Conservation (phyloP, 371 early-diverging fungal genomes). For the Circinella umbellata region DNA sequence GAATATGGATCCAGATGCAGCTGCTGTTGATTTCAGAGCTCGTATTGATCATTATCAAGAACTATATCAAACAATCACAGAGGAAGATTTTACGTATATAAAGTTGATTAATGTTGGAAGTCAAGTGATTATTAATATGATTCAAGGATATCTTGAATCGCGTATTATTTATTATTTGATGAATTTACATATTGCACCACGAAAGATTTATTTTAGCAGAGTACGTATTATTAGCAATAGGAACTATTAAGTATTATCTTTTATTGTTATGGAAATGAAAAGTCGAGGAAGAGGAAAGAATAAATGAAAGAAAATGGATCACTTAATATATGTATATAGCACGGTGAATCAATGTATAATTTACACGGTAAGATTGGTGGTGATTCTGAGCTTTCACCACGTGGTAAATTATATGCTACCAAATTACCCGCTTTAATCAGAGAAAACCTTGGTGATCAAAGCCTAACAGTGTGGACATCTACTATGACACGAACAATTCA, state of each 20-base stretch:
- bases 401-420: slow-evolving; percentile 84
- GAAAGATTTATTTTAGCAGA: slow-evolving; percentile 89
- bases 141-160: slow-evolving; percentile 93
- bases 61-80: slow-evolving; percentile 87
- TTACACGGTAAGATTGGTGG: slow-evolving; percentile 94
- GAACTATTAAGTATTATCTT: no score
- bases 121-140: slow-evolving; percentile 87
- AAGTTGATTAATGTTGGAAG: slow-evolving; percentile 95
- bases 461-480: slow-evolving; percentile 94
- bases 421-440: slow-evolving; percentile 84
- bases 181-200: slow-evolving; percentile 96
- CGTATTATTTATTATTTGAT: slow-evolving; percentile 96
- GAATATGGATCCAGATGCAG: slow-evolving; percentile 65
- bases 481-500: slow-evolving; percentile 92
- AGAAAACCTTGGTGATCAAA: slow-evolving; percentile 70
- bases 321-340: slow-evolving; percentile 41
- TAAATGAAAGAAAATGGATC: no score
- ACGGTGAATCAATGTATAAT: slow-evolving; percentile 93
- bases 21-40: slow-evolving; percentile 76
- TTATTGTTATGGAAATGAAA: neutral
- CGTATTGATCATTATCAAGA: slow-evolving; percentile 92
- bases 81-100: slow-evolving; percentile 82
- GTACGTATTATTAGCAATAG: slow-evolving; percentile 28
- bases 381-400: slow-evolving; percentile 89
- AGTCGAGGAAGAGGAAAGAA: neutral